Evolutionary conservation across 352 stramenopile genomes (phyloP).

Genomic region (Halophytophthora batemanensis): DNA sequence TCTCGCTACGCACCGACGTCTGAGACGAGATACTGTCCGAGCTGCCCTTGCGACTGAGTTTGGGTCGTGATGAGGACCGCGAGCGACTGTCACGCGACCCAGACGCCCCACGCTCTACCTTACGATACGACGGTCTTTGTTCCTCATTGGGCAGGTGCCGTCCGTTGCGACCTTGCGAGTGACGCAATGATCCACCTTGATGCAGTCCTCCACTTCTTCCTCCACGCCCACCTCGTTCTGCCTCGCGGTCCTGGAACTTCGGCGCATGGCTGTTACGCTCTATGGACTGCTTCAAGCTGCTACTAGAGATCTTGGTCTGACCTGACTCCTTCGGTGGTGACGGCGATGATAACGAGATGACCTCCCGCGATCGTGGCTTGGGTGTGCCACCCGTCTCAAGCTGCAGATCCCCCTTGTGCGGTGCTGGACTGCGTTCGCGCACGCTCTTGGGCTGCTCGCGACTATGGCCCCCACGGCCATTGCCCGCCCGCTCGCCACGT

Average conservation of each 20-base stretch:
- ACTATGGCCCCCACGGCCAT: conserved; percentile 2
- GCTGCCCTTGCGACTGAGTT: conserved; percentile 47
- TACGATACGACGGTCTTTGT: conserved; percentile 16
- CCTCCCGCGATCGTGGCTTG: conserved; percentile 12
- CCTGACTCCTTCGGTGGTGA: conserved; percentile 24
- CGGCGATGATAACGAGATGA: conserved; percentile 33
- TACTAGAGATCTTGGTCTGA: conserved; percentile 31
- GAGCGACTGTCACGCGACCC: conserved; percentile 12
- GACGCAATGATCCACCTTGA: conserved; percentile 17
- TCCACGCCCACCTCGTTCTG: conserved; percentile 4
- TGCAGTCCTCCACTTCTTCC: conserved; percentile 1
- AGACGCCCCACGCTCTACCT: conserved; percentile 15
- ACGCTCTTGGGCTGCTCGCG: conserved; percentile 9
- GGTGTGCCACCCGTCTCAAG: conserved; percentile 16
- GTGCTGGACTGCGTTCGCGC: conserved; percentile 1
- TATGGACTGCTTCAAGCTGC: conserved; percentile 33
- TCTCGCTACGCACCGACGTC: conserved; percentile 42
- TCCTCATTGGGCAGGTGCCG: conserved; percentile 10
- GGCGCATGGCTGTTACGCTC: conserved; percentile 15
- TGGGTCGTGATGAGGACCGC: conserved; percentile 17
- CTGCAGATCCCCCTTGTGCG: conserved; percentile 22
- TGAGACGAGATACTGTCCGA: conserved; percentile 51
- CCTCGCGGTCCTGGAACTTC: conserved; percentile 7
- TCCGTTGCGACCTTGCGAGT: conserved; percentile 17
- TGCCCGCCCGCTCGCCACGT: conserved; percentile 16